phyloP scores from a whole-genome alignment of 306 rosid genomes.

The Cucurbita moschata region DNA sequence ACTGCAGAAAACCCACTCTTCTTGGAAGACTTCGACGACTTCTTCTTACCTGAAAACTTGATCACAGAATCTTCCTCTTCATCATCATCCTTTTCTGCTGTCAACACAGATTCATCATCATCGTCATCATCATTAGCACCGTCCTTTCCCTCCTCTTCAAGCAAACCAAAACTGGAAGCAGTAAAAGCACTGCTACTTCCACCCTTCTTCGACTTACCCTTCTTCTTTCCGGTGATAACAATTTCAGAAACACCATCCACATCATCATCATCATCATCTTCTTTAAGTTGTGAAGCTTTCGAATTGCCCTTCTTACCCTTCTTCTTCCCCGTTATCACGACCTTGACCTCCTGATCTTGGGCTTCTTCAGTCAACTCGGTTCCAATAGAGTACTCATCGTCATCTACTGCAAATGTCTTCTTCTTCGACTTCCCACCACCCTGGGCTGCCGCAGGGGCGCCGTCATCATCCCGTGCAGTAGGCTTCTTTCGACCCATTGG shows the following conservation, averaged over 20 bases:
- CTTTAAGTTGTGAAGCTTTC: conserved; percentile 23
- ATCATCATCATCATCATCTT: conserved; percentile 15
- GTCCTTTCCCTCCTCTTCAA: conserved; percentile 32
- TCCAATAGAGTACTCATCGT: conserved; percentile 66
- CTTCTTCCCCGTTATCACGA: conserved; percentile 37
- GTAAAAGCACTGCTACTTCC: conserved; percentile 34
- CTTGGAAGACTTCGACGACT: conserved; percentile 35
- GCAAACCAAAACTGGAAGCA: conserved; percentile 46
- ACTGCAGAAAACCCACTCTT: conserved; percentile 39
- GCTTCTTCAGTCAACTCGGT: conserved; percentile 57
- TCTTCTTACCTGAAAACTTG: conserved; percentile 55
- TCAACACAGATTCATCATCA: conserved; percentile 27
- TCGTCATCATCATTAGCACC: conserved; percentile 26
- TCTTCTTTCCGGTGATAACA: conserved; percentile 66
- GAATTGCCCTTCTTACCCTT: conserved; percentile 56
- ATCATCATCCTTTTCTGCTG: conserved; percentile 16
- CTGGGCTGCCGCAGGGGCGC: conserved; percentile 21
- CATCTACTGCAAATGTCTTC: conserved; percentile 51
- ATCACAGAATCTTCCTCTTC: conserved; percentile 32
- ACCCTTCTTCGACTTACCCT: conserved; percentile 63
- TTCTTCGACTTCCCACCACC: conserved; percentile 66
- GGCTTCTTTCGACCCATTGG: conserved; percentile 78
- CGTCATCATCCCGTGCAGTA: conserved; percentile 47
- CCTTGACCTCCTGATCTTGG: conserved; percentile 31
- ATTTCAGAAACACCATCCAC: conserved; percentile 34